A percentile compares a stretch with the other conserved stretches of the same genome.
These are phyloP conservation scores for Lasiosphaeris hirsuta DNA, from an alignment of 495 filamentous ascomycete genomes.

Conservation along the genomic window DNA sequence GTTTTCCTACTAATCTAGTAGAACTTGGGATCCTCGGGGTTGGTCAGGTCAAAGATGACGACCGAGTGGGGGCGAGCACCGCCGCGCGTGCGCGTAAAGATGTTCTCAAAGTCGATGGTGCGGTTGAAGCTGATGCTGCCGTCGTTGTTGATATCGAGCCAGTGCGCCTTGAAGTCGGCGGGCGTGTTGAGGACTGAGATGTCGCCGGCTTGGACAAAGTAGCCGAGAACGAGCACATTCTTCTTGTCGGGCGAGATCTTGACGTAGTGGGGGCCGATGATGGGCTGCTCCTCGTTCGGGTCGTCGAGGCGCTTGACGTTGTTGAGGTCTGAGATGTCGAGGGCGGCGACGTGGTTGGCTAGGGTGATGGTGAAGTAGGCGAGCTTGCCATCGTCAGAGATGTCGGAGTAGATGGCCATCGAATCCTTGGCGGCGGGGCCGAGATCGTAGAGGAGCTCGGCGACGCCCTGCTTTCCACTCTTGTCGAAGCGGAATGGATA, in stretches of 20 bases:
- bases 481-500: constrained; percentile 55
- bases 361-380: constrained; percentile 61
- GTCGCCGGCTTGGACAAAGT: constrained; percentile 62
- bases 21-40: constrained; percentile 41
- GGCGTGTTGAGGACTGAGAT: constrained; percentile 62
- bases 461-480: constrained; percentile 53
- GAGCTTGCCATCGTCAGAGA: constrained; percentile 56
- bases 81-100: constrained; percentile 49
- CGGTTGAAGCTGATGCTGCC: constrained; percentile 56
- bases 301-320: constrained; percentile 60
- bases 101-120: constrained; percentile 52
- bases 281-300: constrained; percentile 55
- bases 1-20: constrained; percentile 28
- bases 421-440: constrained; percentile 54
- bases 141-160: constrained; percentile 55
- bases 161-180: constrained; percentile 59
- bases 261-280: constrained; percentile 60
- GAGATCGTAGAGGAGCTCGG: constrained; percentile 57
- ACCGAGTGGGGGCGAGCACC: constrained; percentile 58
- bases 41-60: constrained; percentile 58
- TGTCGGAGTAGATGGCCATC: constrained; percentile 60
- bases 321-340: constrained; percentile 59
- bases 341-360: constrained; percentile 60
- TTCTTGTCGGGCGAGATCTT: constrained; percentile 64
- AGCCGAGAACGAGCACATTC: constrained; percentile 60